Base-by-base conservation (phyloP, 495 filamentous ascomycete genomes). In the Aspergillus sparsus region DNA sequence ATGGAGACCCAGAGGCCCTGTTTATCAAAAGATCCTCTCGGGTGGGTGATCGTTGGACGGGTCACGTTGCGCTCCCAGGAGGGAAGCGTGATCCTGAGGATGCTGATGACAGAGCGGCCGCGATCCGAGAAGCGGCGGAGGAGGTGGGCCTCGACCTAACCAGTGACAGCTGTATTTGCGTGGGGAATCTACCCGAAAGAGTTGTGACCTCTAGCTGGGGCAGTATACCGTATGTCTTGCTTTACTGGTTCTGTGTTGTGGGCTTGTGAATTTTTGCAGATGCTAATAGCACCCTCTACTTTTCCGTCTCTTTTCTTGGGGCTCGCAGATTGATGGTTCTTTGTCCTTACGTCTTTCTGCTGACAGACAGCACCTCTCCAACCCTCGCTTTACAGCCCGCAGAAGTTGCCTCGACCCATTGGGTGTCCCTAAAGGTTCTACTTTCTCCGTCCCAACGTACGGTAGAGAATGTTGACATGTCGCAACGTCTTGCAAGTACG, bases 1-100 rank as follows among this genome's bases (percentile, higher is more conserved):
- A 87, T 67, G 89, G 89, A n/a, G 85, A 89, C 58, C 85, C 89
- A 3, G 89, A 93, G 66, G 77, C 87, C 10, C 76, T 91, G 11
- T 90, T 91, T 65, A 93, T 93, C 69, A 92, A 92, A 69, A 77
- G 89, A 46, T 85, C 89, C 18, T 81, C 86, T 27, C 78, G 89
- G 35, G 77, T 80, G 18, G 88, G 88, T 6, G 89, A 93, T 70
- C 78, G 87, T 51, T 93, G 89, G 89, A 89, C 83, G 0, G 83
- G 86, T 44, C 88, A 92, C 78, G 83, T 90, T 54, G 89, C 89
- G 0, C 73, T 92, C 5, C 89, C 89, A 0, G 89, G 89, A 21
- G 89, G 89, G 5, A 88, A 85, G 63, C 72, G 85, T 63, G 89
- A 93, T 61, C 82, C 84, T 0, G 82, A 82, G 52, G 89, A 93